Evolutionary conservation across 805 yeast species (phyloP).

Genomic region (Schwanniomyces vanrijiae): DNA sequence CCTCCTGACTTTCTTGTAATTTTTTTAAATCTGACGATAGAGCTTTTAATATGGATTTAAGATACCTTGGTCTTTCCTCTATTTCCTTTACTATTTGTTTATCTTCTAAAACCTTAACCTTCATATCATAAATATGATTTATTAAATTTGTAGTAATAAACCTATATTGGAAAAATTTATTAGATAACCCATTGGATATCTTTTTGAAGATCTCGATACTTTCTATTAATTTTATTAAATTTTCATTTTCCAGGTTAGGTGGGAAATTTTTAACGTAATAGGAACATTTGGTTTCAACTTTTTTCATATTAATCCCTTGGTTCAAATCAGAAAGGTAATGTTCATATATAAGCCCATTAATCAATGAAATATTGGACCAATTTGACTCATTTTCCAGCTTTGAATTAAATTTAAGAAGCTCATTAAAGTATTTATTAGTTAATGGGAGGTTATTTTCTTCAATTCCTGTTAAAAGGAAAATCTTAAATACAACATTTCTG

Average conservation of each 20-base stretch:
- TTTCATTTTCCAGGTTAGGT: constrained; percentile 3
- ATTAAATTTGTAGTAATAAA: constrained; percentile 13
- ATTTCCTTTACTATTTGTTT: constrained; percentile 3
- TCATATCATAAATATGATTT: neutral
- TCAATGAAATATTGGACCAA: constrained; percentile 19
- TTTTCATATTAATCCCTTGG: constrained; percentile 10
- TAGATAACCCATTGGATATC: constrained; percentile 5
- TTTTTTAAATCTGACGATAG: constrained; percentile 3
- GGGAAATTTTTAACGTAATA: constrained; percentile 10
- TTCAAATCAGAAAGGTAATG: constrained; percentile 23
- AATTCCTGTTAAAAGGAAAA: constrained; percentile 40
- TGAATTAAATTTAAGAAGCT: constrained; percentile 19
- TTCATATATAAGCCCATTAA: constrained; percentile 20
- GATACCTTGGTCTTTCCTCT: constrained; percentile 3
- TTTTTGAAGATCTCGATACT: constrained; percentile 6
- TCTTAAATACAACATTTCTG: constrained; percentile 37
- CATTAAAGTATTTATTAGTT: constrained; percentile 27
- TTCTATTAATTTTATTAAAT: constrained; percentile 4
- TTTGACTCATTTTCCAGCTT: constrained; percentile 16
- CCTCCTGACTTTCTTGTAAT: neutral
- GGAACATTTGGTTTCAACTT: constrained; percentile 11
- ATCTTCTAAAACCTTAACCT: constrained; percentile 3
- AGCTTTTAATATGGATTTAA: neutral
- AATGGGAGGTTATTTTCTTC: constrained; percentile 33
- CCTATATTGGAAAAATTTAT: constrained; percentile 9